Conservation (phyloP, 2,329 filamentous ascomycete species). For the Golovinomyces cichoracearum region DNA sequence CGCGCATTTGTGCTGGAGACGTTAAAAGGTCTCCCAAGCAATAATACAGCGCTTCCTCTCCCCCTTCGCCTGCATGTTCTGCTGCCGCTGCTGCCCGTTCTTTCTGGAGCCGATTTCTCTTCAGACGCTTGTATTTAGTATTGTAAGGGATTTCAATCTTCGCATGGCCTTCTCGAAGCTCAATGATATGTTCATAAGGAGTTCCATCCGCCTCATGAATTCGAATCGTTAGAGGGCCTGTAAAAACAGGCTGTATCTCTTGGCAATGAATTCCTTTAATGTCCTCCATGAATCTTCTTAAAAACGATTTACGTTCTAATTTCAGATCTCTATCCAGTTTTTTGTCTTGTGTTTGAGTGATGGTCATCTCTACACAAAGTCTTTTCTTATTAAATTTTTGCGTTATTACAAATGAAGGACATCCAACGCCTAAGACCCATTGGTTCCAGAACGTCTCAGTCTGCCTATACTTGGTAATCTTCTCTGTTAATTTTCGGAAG, state of each 20-base stretch:
- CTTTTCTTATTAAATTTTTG: constrained; percentile 97
- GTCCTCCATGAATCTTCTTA: constrained; percentile 63
- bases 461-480: constrained; percentile 51
- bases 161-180: constrained; percentile 66
- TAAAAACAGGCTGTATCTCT: constrained; percentile 55
- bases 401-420: constrained; percentile 61
- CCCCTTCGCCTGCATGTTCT: constrained; percentile 35
- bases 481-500: constrained; percentile 68
- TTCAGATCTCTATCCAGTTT: constrained; percentile 21
- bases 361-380: constrained; percentile 72
- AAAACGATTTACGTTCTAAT: constrained; percentile 49
- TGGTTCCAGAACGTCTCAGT: constrained; percentile 82
- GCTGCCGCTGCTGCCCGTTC: constrained; percentile 41
- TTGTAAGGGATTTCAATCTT: constrained; percentile 94
- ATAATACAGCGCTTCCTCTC: constrained; percentile 67
- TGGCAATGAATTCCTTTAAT: constrained; percentile 41
- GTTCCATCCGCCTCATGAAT: constrained; percentile 97
- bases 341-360: constrained; percentile 42
- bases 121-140: constrained; percentile 94
- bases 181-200: constrained; percentile 90
- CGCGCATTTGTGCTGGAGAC: constrained; percentile 49
- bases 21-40: constrained; percentile 79
- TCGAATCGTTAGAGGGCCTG: constrained; percentile 86
- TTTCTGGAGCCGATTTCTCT: constrained; percentile 60
- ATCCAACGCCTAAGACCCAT: constrained; percentile 74